Conservation (phyloP, 2,329 filamentous ascomycete species). For the Dactylella cylindrospora region DNA sequence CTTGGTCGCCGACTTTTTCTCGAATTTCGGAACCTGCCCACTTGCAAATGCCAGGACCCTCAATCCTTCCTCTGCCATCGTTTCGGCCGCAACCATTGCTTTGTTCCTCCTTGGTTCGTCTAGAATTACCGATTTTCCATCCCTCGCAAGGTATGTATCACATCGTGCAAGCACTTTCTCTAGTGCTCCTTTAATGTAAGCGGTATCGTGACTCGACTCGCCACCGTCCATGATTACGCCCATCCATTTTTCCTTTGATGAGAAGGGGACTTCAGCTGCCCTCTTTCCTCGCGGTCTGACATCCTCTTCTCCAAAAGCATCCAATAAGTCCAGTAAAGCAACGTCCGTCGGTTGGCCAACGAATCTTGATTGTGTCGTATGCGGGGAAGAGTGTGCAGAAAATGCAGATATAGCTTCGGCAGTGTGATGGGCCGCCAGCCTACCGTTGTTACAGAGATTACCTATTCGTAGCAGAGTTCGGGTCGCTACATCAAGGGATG, state of each 20-base stretch:
- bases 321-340: conserved; percentile 90
- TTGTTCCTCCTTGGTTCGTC: conserved; percentile 74
- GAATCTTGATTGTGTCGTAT: conserved; percentile 76
- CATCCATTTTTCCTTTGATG: conserved; percentile 99
- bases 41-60: conserved; percentile 92
- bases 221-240: conserved; percentile 67
- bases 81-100: conserved; percentile 75
- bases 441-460: conserved; percentile 94
- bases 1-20: conserved; percentile 51
- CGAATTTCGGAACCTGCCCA: conserved; percentile 61
- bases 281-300: conserved; percentile 85
- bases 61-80: conserved; percentile 85
- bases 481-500: conserved; percentile 69
- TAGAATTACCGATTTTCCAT: conserved; percentile 81
- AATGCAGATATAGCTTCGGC: conserved; percentile 70
- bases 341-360: conserved; percentile 96
- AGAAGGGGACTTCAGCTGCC: conserved; percentile 86
- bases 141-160: conserved; percentile 83
- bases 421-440: conserved; percentile 72
- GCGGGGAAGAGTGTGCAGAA: conserved; percentile 65
- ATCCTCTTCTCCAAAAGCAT: conserved; percentile 80
- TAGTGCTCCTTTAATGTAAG: conserved; percentile 93
- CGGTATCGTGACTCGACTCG: conserved; percentile 70
- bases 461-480: conserved; percentile 83
- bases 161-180: conserved; percentile 84